Evolutionary conservation across 2,329 filamentous ascomycete species (phyloP).

Genomic region (Phialocephala sp.): DNA sequence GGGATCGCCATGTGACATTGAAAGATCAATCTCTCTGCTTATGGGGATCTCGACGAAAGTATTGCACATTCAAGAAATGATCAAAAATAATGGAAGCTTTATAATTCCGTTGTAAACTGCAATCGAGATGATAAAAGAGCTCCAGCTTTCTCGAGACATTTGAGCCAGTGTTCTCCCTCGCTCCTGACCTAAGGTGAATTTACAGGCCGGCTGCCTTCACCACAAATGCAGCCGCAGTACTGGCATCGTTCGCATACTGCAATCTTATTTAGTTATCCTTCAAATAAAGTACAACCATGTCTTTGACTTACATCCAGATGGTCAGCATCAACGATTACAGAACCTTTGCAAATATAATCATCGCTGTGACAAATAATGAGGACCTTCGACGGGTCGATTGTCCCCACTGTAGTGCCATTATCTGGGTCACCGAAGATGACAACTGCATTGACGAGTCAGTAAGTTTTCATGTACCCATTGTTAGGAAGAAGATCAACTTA

Average conservation of each 20-base stretch:
- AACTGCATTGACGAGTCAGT: not conserved
- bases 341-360: not conserved
- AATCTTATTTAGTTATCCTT: not conserved
- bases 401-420: conserved; percentile 1
- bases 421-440: conserved; percentile 6
- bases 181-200: not conserved
- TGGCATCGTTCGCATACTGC: not conserved
- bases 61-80: no score
- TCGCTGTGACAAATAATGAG: not conserved
- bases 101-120: no score
- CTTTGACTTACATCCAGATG: conserved; percentile 3
- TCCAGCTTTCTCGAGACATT: not conserved
- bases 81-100: no score
- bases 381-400: not conserved
- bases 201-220: not conserved
- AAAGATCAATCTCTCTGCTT: no score
- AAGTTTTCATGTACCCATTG: not conserved
- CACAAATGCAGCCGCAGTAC: not conserved
- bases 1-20: no score
- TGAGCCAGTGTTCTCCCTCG: not conserved
- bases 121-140: no score
- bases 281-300: no score
- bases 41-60: not conserved
- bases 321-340: not conserved
- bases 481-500: not conserved